Evolutionary conservation across 441 rosid genomes (phyloP).

Genomic region (Hypseocharis bilobata): DNA sequence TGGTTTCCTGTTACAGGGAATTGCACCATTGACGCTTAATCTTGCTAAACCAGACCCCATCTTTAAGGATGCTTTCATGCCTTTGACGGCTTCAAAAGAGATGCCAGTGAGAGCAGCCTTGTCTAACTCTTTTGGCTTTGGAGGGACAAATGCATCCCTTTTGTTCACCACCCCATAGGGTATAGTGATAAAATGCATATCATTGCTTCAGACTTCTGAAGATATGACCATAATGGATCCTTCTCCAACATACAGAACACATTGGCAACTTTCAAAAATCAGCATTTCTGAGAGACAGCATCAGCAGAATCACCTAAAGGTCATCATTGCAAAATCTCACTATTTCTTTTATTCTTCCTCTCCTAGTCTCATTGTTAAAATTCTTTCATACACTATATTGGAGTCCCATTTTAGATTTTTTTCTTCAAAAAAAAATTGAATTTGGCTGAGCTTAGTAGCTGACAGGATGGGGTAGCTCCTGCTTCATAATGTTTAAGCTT

Average conservation of each 20-base stretch:
- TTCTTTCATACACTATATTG: too few species aligned
- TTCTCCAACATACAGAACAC: conserved; percentile 1
- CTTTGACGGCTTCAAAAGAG: conserved; percentile 53
- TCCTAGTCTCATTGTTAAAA: too few species aligned
- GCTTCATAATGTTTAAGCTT: background rate
- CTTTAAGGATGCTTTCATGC: conserved; percentile 50
- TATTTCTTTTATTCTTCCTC: too few species aligned
- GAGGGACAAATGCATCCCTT: conserved; percentile 81
- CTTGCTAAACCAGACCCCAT: conserved; percentile 68
- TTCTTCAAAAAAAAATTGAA: too few species aligned
- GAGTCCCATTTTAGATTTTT: background rate
- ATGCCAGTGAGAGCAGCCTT: conserved; percentile 56
- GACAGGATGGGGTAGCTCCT: background rate
- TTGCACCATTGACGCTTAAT: conserved; percentile 75
- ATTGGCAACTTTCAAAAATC: background rate
- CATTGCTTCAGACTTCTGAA: background rate
- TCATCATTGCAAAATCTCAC: too few species aligned
- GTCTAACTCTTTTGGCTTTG: conserved; percentile 87
- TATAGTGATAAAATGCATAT: background rate
- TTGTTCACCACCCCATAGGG: conserved; percentile 36
- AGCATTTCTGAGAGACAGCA: too few species aligned
- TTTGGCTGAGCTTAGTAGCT: background rate
- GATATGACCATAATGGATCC: too few species aligned
- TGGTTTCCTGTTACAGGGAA: conserved; percentile 46
- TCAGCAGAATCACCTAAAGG: background rate